These are phyloP conservation scores for Penicillium frequentans DNA, from an alignment of 2,329 filamentous ascomycete species.

Conservation along the genomic window DNA sequence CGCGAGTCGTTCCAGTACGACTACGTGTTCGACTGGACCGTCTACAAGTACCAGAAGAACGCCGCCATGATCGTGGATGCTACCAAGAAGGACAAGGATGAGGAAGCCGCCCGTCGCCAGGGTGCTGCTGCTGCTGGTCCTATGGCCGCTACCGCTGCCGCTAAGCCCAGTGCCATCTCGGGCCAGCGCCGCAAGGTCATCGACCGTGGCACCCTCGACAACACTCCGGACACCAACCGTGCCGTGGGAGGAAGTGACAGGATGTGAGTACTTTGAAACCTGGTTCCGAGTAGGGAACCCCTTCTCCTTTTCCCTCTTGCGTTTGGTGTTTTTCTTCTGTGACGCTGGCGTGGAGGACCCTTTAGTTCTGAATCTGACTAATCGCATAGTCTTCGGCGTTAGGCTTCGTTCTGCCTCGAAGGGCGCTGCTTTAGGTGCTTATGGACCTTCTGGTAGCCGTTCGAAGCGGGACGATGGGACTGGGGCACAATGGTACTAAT, in stretches of 20 bases:
- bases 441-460: conserved; percentile 50
- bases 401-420: conserved; percentile 83
- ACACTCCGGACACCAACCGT: conserved; percentile 72
- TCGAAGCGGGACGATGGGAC: conserved; percentile 57
- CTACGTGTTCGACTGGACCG: conserved; percentile 99
- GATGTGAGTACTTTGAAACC: conserved; percentile 85
- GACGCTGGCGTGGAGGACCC: conserved; percentile 70
- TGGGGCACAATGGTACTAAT: conserved; percentile 49
- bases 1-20: conserved; percentile 99
- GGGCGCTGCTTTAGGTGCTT: conserved; percentile 57
- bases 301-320: conserved; percentile 68
- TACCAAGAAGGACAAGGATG: conserved; percentile 69
- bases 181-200: conserved; percentile 82
- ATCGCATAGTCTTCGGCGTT: conserved; percentile 79
- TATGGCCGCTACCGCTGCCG: conserved; percentile 55
- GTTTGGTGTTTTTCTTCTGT: conserved; percentile 72
- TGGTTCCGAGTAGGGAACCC: conserved; percentile 83
- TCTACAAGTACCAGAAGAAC: conserved; percentile 99
- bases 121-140: conserved; percentile 63
- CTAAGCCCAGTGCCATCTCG: conserved; percentile 72
- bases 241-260: conserved; percentile 79
- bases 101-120: conserved; percentile 69
- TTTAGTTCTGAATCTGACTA: conserved; percentile 73
- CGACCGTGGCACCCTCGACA: conserved; percentile 66
- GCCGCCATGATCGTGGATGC: conserved; percentile 90